Conservation (phyloP, 2,329 filamentous ascomycete species). For the Sclerotinia subarctica region DNA sequence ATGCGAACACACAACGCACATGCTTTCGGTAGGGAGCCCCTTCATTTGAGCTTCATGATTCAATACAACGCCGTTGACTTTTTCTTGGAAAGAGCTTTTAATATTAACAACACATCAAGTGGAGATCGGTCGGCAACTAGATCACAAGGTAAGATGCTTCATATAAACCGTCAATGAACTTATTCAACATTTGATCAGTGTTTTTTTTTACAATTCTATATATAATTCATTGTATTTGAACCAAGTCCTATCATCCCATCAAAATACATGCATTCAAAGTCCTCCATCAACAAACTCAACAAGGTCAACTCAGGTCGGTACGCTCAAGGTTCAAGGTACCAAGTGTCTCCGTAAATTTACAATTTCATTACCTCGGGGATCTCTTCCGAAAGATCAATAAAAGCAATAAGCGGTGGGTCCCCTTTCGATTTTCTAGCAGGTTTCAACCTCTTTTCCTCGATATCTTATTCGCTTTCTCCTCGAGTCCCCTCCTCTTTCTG, state of each 20-base stretch:
- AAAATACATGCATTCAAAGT: neutral
- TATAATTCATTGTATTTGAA: too few species aligned
- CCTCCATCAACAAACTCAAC: neutral
- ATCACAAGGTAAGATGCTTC: neutral
- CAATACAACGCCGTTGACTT: neutral
- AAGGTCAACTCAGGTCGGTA: neutral
- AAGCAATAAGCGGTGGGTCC: neutral
- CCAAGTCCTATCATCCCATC: neutral
- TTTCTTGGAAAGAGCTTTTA: neutral
- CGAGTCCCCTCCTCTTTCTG: neutral
- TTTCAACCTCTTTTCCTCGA: neutral
- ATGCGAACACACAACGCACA: neutral
- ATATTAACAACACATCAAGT: constrained; percentile 14
- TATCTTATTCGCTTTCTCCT: neutral
- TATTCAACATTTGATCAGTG: too few species aligned
- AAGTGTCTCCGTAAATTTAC: neutral
- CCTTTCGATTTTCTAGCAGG: neutral
- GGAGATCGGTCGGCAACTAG: neutral
- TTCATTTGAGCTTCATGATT: constrained; percentile 6
- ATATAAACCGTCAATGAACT: neutral
- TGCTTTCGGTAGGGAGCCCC: constrained; percentile 1
- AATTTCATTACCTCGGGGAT: constrained; percentile 3
- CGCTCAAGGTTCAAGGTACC: constrained; percentile 2
- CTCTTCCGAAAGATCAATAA: constrained; percentile 8
- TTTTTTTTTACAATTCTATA: too few species aligned